These are phyloP conservation scores for Salix brachista DNA, from an alignment of 345 rosid genomes.

Conservation along the genomic window DNA sequence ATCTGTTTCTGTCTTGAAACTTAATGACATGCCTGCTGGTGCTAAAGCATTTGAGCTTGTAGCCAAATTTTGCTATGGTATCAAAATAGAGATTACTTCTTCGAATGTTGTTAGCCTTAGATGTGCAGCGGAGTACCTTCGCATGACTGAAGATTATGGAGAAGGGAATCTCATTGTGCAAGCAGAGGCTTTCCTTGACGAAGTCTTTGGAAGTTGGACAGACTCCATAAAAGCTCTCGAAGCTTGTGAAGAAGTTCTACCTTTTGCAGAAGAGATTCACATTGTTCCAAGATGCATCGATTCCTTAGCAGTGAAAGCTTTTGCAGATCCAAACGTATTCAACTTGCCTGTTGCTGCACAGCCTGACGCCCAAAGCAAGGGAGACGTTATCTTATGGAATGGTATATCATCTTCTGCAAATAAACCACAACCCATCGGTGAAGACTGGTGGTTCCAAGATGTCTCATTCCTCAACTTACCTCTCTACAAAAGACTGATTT, in stretches of 20 bases:
- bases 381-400: slow-evolving; percentile 52
- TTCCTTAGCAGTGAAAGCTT: slow-evolving; percentile 75
- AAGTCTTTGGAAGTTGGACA: slow-evolving; percentile 57
- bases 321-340: slow-evolving; percentile 49
- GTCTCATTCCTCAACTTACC: slow-evolving; percentile 50
- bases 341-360: slow-evolving; percentile 48
- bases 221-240: slow-evolving; percentile 69
- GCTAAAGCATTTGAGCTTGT: slow-evolving; percentile 62
- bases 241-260: slow-evolving; percentile 59
- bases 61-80: slow-evolving; percentile 80
- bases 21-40: slow-evolving; percentile 80
- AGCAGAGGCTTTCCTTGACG: slow-evolving; percentile 60
- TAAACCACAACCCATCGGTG: slow-evolving; percentile 28
- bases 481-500: slow-evolving; percentile 58
- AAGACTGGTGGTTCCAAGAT: slow-evolving; percentile 90
- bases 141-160: slow-evolving; percentile 70
- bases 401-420: slow-evolving; percentile 49
- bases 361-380: slow-evolving; percentile 22
- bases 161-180: slow-evolving; percentile 65
- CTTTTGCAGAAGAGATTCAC: slow-evolving; percentile 67
- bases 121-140: slow-evolving; percentile 87
- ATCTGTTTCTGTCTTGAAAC: slow-evolving; percentile 42
- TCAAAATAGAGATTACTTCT: slow-evolving; percentile 60
- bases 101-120: slow-evolving; percentile 57
- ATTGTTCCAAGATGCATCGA: slow-evolving; percentile 67